These are phyloP conservation scores for Cichorium intybus DNA, from an alignment of 140 eudicot genomes.

Conservation along the genomic window DNA sequence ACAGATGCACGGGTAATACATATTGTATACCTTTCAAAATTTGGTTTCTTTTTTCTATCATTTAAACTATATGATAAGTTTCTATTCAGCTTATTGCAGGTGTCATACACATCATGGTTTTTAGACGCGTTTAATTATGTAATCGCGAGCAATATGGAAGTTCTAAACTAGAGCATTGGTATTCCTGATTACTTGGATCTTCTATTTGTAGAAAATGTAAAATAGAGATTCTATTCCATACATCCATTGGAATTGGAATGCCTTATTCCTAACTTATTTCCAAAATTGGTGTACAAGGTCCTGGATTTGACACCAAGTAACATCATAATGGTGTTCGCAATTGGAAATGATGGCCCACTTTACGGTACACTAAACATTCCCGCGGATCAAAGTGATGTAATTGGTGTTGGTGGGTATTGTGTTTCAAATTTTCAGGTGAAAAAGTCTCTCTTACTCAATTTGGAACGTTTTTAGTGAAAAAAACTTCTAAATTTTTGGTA, in stretches of 20 bases:
- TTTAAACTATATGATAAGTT: constrained; percentile 41
- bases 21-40: constrained; percentile 16
- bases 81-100: constrained; percentile 96
- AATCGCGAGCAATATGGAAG: constrained; percentile 95
- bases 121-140: constrained; percentile 97
- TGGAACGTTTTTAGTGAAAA: too few species aligned
- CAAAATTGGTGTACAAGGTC: constrained; percentile 45
- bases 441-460: too few species aligned
- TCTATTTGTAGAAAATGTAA: constrained; percentile 93
- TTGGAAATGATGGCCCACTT: constrained; percentile 98
- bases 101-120: constrained; percentile 96
- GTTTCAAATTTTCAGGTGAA: too few species aligned
- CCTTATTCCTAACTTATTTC: neutral
- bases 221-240: neutral
- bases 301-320: constrained; percentile 98
- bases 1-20: constrained; percentile 96
- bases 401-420: constrained; percentile 65
- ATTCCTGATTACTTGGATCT: constrained; percentile 98
- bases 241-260: too few species aligned
- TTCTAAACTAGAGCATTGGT: constrained; percentile 90
- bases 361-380: constrained; percentile 96
- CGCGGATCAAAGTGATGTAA: constrained; percentile 98
- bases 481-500: too few species aligned
- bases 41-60: neutral
- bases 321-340: constrained; percentile 96